Base-by-base conservation (phyloP, 192 early-diverging fungal genomes). In the Rhizophagus clarus region DNA sequence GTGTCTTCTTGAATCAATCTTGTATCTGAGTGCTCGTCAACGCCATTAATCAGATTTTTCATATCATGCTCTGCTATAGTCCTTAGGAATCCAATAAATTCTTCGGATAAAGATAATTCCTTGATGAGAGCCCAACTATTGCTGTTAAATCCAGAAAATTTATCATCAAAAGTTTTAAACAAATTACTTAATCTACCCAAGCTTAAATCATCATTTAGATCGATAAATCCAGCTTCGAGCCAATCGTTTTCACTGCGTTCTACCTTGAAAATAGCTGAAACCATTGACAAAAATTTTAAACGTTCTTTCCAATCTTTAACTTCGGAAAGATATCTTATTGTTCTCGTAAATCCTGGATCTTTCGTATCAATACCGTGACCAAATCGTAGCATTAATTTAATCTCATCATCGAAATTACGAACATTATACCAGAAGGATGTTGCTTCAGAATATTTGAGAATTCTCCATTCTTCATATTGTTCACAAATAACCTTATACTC, bases 1-100 rank as follows among this genome's bases (percentile, higher is more conserved):
- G 72, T 75, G 15, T 81, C 80, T 34, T 81, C 72, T 61, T 79
- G 77, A 20, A 71, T 71, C 17, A 79, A 68, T 29, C 75, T 20
- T 68, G 68, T 76, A 77, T 81, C 80, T 3, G 74, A 61, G 26
- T 70, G 64, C 0, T 81, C 80, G 42, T 81, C 80, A 26, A 77
- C 74, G 17, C 64, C 74, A 62, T 81, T 81, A 77, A 81, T 81
- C n/a, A 75, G 32, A 75, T 81, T 81, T 61, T 69, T 68, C 24
- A 81, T 49, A 22, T 76, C 75, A 61, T 81, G 67, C 45, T 76
- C 64, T 37, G 71, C 71, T 28, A 72, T 62, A 29, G 42, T 17
- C 29, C 8, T 22, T 24, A 72, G 10, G 11, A 42, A 72, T 72
- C 24, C 22, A 49, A 72, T 15, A 51, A 72, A 72, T 37, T 72